Percentiles rank a stretch among this genome's conserved stretches.
phyloP scores from a whole-genome alignment of 441 rosid species.

The Hypseocharis bilobata region DNA sequence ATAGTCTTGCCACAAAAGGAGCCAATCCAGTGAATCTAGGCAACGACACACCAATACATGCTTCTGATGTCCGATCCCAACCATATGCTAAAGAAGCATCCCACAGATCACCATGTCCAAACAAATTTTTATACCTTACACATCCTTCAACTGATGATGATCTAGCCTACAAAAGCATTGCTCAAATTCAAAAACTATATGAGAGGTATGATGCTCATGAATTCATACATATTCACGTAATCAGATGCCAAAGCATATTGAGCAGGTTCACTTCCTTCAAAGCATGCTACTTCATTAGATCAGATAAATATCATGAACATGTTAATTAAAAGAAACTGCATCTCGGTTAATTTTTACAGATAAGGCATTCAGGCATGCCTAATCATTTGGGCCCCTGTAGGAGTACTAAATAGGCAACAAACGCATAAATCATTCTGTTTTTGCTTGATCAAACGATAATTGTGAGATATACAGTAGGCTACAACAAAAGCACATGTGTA shows the following conservation, averaged over 20 bases:
- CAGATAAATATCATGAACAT: background rate
- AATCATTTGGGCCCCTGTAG: background rate
- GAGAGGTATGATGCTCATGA: background rate
- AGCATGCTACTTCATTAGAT: background rate
- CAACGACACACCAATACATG: constrained; percentile 63
- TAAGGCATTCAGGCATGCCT: background rate
- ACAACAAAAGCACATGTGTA: too few relatives aligned
- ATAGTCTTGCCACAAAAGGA: constrained; percentile 59
- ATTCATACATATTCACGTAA: background rate
- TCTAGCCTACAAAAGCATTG: constrained; percentile 48
- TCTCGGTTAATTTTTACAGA: background rate
- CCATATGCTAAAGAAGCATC: constrained; percentile 74
- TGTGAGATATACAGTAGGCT: background rate
- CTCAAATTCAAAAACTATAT: constrained; percentile 17
- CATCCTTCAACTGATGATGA: constrained; percentile 77
- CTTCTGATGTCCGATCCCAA: constrained; percentile 62
- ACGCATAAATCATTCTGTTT: background rate
- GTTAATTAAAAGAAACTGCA: background rate
- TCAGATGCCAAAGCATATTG: background rate
- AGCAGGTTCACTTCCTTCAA: background rate
- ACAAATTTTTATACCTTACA: constrained; percentile 63
- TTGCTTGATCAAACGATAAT: background rate
- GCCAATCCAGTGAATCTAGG: constrained; percentile 61
- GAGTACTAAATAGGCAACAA: background rate
- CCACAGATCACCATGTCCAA: constrained; percentile 93